phyloP scores from a whole-genome alignment of 1,139 yeast species.

The Taphrina confusa region DNA sequence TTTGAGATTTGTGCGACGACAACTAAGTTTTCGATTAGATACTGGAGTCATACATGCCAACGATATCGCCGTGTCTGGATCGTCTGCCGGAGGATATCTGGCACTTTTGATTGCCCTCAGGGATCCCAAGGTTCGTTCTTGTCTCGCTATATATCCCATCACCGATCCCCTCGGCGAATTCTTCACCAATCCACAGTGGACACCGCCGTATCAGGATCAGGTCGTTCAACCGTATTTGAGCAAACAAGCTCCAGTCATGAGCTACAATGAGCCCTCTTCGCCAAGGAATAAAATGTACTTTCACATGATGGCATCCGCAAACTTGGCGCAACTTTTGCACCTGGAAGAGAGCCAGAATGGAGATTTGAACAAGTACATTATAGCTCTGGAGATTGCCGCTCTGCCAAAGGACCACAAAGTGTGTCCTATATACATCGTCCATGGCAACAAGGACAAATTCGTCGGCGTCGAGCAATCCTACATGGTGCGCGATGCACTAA shows the following conservation, averaged over 20 bases:
- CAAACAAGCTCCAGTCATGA: slow-evolving; percentile 3
- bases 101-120: slow-evolving; percentile 50
- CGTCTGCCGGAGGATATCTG: slow-evolving; percentile 56
- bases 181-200: slow-evolving; percentile 9
- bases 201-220: neutral
- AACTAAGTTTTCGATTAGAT: slow-evolving; percentile 12
- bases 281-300: slow-evolving; percentile 9
- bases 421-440: slow-evolving; percentile 21
- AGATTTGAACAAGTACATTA: neutral
- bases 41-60: slow-evolving; percentile 46
- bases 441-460: slow-evolving; percentile 16
- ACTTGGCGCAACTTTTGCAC: slow-evolving; percentile 8
- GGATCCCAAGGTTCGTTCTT: slow-evolving; percentile 1
- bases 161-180: slow-evolving; percentile 7
- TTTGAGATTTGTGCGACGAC: slow-evolving; percentile 38
- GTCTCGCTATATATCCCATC: slow-evolving; percentile 27
- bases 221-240: slow-evolving; percentile 8
- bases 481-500: slow-evolving; percentile 5
- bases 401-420: neutral
- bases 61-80: slow-evolving; percentile 52
- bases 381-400: slow-evolving; percentile 2
- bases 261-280: neutral
- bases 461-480: slow-evolving; percentile 20
- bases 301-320: slow-evolving; percentile 15
- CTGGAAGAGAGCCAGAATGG: slow-evolving; percentile 5